These are phyloP conservation scores for Chlamydomonas schloesseri DNA, from an alignment of 139 green algal species.

Conservation along the genomic window DNA sequence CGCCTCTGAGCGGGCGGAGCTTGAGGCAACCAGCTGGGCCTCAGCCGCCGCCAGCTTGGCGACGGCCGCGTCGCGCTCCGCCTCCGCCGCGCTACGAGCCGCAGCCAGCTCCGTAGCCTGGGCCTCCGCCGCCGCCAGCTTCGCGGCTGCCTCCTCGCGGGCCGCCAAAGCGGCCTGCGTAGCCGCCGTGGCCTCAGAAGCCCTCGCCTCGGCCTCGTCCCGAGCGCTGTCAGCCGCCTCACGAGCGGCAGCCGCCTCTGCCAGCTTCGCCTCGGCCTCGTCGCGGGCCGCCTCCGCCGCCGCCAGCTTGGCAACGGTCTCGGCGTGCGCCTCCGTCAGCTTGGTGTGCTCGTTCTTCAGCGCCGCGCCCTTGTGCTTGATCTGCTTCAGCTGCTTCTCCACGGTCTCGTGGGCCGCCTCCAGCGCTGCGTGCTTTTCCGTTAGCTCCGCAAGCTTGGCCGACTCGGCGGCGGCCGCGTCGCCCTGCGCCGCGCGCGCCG, in stretches of 20 bases:
- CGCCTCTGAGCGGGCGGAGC: background rate
- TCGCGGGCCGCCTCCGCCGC: background rate
- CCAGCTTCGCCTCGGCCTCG: background rate
- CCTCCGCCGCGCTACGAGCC: background rate
- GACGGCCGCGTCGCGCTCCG: background rate
- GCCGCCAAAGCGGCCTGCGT: background rate
- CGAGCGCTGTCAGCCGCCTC: background rate
- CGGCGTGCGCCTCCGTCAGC: background rate
- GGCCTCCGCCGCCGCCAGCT: background rate
- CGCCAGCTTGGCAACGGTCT: background rate
- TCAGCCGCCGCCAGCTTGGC: background rate
- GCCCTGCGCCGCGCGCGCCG: background rate
- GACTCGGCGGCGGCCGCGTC: background rate
- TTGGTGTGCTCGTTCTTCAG: conserved; percentile 4
- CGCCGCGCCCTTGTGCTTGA: conserved; percentile 31
- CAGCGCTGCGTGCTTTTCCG: conserved; percentile 25
- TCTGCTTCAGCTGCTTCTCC: conserved; percentile 4
- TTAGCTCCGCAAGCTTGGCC: background rate
- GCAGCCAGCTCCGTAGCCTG: background rate
- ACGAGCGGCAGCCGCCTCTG: background rate
- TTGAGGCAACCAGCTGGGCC: background rate
- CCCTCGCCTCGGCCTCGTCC: too few relatives aligned
- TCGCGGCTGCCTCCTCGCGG: background rate
- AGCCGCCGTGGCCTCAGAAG: background rate
- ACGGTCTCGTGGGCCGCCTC: conserved; percentile 10